These are phyloP conservation scores for Prorocentrum cordatum DNA, from an alignment of 169 alveolate genomes.

Conservation along the genomic window DNA sequence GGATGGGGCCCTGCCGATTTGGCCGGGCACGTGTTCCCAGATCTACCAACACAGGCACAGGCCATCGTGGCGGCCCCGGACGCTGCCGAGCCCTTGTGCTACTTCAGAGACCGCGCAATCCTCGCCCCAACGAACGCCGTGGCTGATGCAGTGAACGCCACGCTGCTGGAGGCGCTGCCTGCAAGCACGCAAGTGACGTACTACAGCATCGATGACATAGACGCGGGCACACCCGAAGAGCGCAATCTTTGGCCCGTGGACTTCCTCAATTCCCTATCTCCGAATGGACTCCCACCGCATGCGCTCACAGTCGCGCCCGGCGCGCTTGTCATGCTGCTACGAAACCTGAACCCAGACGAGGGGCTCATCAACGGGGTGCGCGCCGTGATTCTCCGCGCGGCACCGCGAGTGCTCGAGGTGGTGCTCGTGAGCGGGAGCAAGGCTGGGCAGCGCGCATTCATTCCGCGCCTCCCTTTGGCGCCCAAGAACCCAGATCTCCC, in stretches of 20 bases:
- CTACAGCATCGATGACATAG: neutral
- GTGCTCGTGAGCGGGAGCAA: neutral
- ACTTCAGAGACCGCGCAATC: neutral
- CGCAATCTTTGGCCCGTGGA: neutral
- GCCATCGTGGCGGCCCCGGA: neutral
- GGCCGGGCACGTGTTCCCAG: neutral
- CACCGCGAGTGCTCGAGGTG: neutral
- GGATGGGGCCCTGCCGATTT: neutral
- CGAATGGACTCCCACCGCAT: neutral
- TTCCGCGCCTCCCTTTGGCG: neutral
- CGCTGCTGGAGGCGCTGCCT: neutral
- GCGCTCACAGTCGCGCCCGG: neutral
- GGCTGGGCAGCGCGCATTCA: neutral
- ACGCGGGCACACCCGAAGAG: neutral
- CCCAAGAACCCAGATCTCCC: neutral
- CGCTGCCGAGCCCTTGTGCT: neutral
- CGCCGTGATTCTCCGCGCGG: neutral
- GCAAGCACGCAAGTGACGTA: neutral
- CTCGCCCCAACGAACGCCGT: neutral
- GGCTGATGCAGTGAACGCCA: neutral
- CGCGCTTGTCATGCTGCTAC: neutral
- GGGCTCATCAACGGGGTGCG: neutral
- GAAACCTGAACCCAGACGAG: neutral
- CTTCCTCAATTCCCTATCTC: neutral
- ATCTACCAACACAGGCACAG: neutral